Evolutionary conservation across 345 rosid species (phyloP), one percentile per base, ranked within the genome.

Genomic region (Reutealis trisperma): DNA sequence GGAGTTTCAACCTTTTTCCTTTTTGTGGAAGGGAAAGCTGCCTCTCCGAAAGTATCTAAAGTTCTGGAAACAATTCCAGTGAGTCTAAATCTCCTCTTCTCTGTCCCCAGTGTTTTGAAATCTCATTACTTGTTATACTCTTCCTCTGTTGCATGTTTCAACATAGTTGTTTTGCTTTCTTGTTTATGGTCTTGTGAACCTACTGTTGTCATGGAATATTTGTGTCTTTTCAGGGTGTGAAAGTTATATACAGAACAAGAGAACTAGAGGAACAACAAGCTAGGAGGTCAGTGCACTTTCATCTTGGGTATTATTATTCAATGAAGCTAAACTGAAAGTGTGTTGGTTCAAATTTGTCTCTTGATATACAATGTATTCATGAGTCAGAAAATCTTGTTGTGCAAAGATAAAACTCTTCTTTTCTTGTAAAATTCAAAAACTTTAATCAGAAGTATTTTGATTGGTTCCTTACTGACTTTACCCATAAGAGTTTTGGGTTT

Each of bases 21-120:
- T 45, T 96, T 96, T 45, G 98, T 96, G 80, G 98, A 96, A 64
- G 99, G 99, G 51, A 93, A 91, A 79, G 99, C 98, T 80, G 94
- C 98, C 61, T 83, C 94, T 3, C 88, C 84, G 22, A 65, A 84
- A 34, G 95, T 92, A 3, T 88, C 99, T 63, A 87, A 83, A 82
- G 93, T 93, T 61, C 80, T 96, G 72, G 93, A 91, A 83, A 78
- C 87, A 8, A 90, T 96, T 80, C 89, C 92, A 0, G 99, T 93
- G 84, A 88, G 92, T 87, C 47, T 1, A 45, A 37, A 4, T 73
- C 49, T 71, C 47, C n/a, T 69, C 27, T 5, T 78, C 78, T 47
- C 19, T 14, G 60, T 30, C 66, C 21, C 41, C n/a, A 18, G 19
- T 72, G 32, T 55, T 25, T 16, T 71, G 8, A 6, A 16, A 63